phyloP scores from a whole-genome alignment of 768 basidiomycete species.

The Cystobasidiopsis lactophilus region DNA sequence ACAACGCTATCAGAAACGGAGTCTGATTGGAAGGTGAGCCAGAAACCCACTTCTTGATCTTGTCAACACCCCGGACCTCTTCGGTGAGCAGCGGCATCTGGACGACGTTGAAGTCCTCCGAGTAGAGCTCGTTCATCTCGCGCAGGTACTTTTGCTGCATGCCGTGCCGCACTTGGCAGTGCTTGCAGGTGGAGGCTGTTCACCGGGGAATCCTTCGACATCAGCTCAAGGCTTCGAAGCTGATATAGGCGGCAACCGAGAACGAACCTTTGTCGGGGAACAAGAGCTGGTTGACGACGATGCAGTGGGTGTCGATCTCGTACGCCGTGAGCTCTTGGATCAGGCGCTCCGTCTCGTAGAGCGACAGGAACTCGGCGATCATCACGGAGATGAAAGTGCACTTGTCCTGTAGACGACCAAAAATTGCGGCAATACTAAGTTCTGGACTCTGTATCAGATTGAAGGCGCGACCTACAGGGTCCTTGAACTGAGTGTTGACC shows the following conservation, averaged over 20 bases:
- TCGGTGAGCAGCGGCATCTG: slow-evolving; percentile 83
- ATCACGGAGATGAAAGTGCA: slow-evolving; percentile 80
- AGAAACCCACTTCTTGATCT: slow-evolving; percentile 38
- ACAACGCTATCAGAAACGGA: not conserved
- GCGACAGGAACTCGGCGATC: slow-evolving; percentile 91
- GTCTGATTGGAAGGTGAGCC: not conserved
- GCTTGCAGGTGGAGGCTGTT: slow-evolving; percentile 74
- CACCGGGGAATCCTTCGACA: not conserved
- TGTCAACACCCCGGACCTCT: slow-evolving; percentile 86
- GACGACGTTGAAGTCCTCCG: slow-evolving; percentile 93
- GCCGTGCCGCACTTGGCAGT: slow-evolving; percentile 76
- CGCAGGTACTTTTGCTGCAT: slow-evolving; percentile 94
- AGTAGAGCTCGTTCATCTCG: slow-evolving; percentile 91
- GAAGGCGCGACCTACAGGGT: slow-evolving; percentile 41
- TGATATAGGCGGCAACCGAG: not conserved
- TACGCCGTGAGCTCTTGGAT: slow-evolving; percentile 38
- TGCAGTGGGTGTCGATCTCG: slow-evolving; percentile 96
- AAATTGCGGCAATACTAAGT: slow-evolving; percentile 36
- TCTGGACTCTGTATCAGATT: not conserved
- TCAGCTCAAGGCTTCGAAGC: not conserved
- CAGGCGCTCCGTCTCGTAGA: slow-evolving; percentile 95
- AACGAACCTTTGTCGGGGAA: slow-evolving; percentile 74
- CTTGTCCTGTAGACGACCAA: not conserved
- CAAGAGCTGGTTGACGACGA: slow-evolving; percentile 89
- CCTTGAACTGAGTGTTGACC: slow-evolving; percentile 97